Conservation (phyloP, 129 eudicot genomes). For the Calendula officinalis region DNA sequence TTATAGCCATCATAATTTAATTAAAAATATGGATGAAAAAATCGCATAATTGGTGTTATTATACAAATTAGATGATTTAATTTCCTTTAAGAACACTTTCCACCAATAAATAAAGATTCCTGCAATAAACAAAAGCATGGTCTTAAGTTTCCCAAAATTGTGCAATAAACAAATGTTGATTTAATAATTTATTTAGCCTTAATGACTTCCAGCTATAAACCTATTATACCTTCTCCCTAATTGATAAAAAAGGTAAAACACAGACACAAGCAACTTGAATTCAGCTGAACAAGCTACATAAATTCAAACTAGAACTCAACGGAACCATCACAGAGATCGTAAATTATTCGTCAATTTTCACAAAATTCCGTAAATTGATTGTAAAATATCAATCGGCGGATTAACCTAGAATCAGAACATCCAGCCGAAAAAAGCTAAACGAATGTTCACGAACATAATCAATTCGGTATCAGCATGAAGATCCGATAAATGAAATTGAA, state of each 20-base stretch:
- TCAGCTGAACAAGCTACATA: slow-evolving; percentile 26
- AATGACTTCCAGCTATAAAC: slow-evolving; percentile 8
- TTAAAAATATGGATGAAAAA: slow-evolving; percentile 15
- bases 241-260: slow-evolving; percentile 4
- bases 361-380: neutral
- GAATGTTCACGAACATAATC: too few relatives aligned
- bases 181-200: neutral
- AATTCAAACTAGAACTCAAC: slow-evolving; percentile 21
- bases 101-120: slow-evolving; percentile 22
- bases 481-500: neutral
- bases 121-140: slow-evolving; percentile 14
- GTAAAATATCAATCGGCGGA: slow-evolving; percentile 1
- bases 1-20: slow-evolving; percentile 40
- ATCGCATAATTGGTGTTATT: slow-evolving; percentile 12
- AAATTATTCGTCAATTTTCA: neutral
- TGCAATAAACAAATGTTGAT: too few relatives aligned
- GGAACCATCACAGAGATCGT: slow-evolving; percentile 6
- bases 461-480: too few relatives aligned
- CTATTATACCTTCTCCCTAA: slow-evolving; percentile 16
- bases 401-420: neutral
- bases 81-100: slow-evolving; percentile 13
- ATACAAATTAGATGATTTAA: slow-evolving; percentile 16
- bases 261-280: slow-evolving; percentile 21
- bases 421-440: neutral
- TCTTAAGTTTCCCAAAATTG: neutral